Evolutionary conservation across 2,329 filamentous ascomycete species (phyloP).

Genomic region (Alternaria alternata): DNA sequence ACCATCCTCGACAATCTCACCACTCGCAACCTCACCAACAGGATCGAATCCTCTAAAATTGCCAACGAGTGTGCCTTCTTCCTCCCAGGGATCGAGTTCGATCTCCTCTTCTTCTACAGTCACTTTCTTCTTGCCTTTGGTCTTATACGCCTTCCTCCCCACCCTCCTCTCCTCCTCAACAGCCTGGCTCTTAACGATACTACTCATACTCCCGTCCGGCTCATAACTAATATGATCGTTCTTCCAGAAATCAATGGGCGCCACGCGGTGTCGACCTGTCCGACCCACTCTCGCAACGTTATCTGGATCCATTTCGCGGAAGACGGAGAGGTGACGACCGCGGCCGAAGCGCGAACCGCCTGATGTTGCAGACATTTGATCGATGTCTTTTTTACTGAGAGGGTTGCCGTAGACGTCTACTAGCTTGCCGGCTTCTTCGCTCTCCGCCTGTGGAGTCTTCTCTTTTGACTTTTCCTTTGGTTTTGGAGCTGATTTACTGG

Average conservation of each 20-base stretch:
- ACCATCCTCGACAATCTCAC: slow-evolving; percentile 59
- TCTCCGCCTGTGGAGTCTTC: slow-evolving; percentile 7
- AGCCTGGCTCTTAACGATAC: slow-evolving; percentile 78
- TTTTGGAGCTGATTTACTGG: slow-evolving; percentile 22
- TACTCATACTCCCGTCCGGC: slow-evolving; percentile 72
- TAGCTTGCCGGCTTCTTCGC: slow-evolving; percentile 36
- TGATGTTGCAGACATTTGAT: slow-evolving; percentile 46
- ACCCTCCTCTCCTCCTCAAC: slow-evolving; percentile 51
- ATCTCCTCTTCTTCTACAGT: slow-evolving; percentile 62
- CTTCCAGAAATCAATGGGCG: slow-evolving; percentile 84
- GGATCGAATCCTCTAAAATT: slow-evolving; percentile 71
- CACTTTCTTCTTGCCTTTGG: slow-evolving; percentile 39
- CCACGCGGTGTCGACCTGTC: slow-evolving; percentile 79
- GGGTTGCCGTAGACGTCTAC: slow-evolving; percentile 45
- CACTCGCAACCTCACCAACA: slow-evolving; percentile 63
- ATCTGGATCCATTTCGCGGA: slow-evolving; percentile 44
- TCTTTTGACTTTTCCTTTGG: slow-evolving; percentile 13
- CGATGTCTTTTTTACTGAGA: slow-evolving; percentile 43
- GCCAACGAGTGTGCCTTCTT: slow-evolving; percentile 69
- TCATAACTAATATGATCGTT: slow-evolving; percentile 81
- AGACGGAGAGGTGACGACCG: slow-evolving; percentile 47
- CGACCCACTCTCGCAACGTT: slow-evolving; percentile 54
- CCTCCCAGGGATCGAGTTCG: slow-evolving; percentile 74
- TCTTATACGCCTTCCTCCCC: slow-evolving; percentile 38
- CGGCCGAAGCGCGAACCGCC: slow-evolving; percentile 42